These are phyloP conservation scores for Solanum hybrid DNA, from an alignment of 305 asterid species.

Conservation along the genomic window DNA sequence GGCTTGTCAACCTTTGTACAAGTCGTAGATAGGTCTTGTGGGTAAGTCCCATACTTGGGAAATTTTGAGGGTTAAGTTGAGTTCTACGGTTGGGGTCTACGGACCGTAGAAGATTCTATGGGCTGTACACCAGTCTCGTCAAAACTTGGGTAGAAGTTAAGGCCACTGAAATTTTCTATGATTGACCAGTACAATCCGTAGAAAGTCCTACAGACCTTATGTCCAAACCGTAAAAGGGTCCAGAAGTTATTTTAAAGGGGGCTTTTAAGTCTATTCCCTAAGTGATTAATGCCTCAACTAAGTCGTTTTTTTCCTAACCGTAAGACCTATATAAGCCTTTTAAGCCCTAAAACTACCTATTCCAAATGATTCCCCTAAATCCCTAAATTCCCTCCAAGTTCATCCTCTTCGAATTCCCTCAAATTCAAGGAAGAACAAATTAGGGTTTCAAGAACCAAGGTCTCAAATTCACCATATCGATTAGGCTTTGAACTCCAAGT, in stretches of 20 bases:
- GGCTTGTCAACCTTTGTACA: background rate
- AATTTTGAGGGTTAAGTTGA: too few species aligned
- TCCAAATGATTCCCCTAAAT: background rate
- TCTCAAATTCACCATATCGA: background rate
- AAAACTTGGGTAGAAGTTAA: too few species aligned
- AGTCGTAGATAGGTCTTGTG: background rate
- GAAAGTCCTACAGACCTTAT: too few species aligned
- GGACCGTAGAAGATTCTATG: too few species aligned
- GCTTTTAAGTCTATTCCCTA: background rate
- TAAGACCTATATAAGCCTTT: background rate
- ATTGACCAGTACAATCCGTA: too few species aligned
- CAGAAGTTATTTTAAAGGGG: background rate
- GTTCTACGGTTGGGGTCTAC: too few species aligned
- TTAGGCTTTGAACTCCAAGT: background rate
- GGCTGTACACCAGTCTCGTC: too few species aligned
- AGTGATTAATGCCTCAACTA: background rate
- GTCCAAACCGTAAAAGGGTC: background rate
- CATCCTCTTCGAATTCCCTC: background rate
- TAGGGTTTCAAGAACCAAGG: background rate
- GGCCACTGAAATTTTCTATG: too few species aligned
- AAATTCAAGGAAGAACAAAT: background rate
- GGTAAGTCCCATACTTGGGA: background rate
- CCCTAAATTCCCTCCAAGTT: background rate
- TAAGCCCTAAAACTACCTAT: background rate
- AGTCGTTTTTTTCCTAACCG: background rate